Percentiles rank a stretch among this genome's conserved stretches.
Evolutionary conservation across 371 early-diverging fungal species (phyloP).

Genomic region (Mucor plumbeus): DNA sequence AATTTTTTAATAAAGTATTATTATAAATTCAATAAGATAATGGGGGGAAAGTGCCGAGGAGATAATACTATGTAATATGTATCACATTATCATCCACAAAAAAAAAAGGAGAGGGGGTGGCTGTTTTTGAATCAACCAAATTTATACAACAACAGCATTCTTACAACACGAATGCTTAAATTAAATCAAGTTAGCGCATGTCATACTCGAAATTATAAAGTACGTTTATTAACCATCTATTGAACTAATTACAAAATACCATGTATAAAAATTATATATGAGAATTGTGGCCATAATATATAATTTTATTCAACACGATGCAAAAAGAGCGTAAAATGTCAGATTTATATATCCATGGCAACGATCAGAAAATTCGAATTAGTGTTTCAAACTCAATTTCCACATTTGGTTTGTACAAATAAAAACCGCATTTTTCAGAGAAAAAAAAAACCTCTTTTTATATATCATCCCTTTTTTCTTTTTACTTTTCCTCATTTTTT

Average conservation of each 20-base stretch:
- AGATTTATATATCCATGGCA: not conserved
- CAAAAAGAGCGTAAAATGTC: too few relatives aligned
- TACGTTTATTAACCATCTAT: not conserved
- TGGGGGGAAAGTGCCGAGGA: not conserved
- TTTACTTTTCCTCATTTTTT: not conserved
- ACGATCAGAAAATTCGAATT: not conserved
- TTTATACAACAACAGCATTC: not conserved
- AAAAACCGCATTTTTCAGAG: not conserved
- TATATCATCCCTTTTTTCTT: not conserved
- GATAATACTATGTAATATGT: too few relatives aligned
- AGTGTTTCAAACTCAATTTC: constrained; percentile 1
- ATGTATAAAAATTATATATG: not conserved
- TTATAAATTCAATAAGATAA: not conserved
- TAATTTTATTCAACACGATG: too few relatives aligned
- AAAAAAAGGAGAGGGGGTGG: not conserved
- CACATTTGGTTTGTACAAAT: not conserved
- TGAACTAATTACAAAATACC: not conserved
- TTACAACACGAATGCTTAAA: not conserved
- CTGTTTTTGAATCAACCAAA: not conserved
- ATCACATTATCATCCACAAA: too few relatives aligned
- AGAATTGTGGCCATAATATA: too few relatives aligned
- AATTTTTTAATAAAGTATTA: not conserved
- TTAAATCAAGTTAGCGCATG: constrained; percentile 4
- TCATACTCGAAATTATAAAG: not conserved
- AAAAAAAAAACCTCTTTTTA: not conserved